Conservation (phyloP, 2,329 filamentous ascomycete species). For the Volutella citrinella region DNA sequence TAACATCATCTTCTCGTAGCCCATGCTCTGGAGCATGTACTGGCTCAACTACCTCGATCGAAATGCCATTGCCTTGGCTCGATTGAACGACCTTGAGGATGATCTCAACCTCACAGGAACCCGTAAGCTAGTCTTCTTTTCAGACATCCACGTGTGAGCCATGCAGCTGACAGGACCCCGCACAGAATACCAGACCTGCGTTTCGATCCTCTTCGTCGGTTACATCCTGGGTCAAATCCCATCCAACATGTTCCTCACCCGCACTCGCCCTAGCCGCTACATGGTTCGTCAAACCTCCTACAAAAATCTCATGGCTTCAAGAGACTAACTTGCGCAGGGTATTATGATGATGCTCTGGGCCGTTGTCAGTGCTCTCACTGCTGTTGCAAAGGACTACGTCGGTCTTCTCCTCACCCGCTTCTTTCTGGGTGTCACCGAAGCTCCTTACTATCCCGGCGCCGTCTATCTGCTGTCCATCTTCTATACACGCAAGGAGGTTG, state of each 20-base stretch:
- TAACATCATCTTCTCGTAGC: too few relatives aligned
- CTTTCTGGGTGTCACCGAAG: conserved; percentile 39
- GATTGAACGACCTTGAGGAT: conserved; percentile 27
- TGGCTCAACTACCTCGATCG: conserved; percentile 43
- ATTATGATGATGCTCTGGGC: conserved; percentile 50
- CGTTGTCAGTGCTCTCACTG: conserved; percentile 43
- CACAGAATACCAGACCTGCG: conserved; percentile 27
- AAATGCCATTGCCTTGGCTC: conserved; percentile 44
- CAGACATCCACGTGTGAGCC: too few relatives aligned
- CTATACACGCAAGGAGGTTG: conserved; percentile 50
- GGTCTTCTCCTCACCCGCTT: conserved; percentile 46
- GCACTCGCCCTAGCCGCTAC: conserved; percentile 37
- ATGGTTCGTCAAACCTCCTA: conserved; percentile 37
- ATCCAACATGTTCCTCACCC: conserved; percentile 42
- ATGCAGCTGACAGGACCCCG: too few relatives aligned
- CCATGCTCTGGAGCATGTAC: conserved; percentile 36
- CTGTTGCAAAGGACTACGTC: conserved; percentile 43
- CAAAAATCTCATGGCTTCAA: too few relatives aligned
- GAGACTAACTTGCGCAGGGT: too few relatives aligned
- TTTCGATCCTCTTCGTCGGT: conserved; percentile 36
- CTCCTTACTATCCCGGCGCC: conserved; percentile 35
- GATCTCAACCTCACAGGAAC: conserved; percentile 22
- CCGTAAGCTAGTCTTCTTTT: too few relatives aligned
- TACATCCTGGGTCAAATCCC: conserved; percentile 41
- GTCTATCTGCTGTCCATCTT: conserved; percentile 48